Evolutionary conservation across 352 stramenopile genomes (phyloP).

Genomic region (Globisporangium yorkense): DNA sequence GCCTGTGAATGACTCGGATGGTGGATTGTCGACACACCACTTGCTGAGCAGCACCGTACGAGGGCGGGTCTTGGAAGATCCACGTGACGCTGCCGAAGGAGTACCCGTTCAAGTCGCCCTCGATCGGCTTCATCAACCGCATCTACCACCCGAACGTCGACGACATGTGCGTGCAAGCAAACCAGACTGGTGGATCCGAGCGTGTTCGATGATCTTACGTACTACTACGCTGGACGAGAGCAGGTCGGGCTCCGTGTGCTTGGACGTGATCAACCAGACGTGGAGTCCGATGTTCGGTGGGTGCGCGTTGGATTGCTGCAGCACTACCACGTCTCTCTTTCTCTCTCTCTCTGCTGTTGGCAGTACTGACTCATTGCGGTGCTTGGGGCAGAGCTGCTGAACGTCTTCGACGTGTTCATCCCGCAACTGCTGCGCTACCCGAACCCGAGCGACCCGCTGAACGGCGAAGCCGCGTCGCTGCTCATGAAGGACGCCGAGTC

Average conservation of each 20-base stretch:
- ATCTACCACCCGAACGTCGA: conserved; percentile 94
- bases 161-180: conserved; percentile 63
- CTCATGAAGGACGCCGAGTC: conserved; percentile 85
- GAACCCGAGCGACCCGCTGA: conserved; percentile 90
- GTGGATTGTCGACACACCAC: neutral
- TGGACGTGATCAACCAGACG: conserved; percentile 94
- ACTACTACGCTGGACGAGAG: neutral
- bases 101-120: conserved; percentile 92
- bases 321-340: conserved; percentile 1
- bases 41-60: conserved; percentile 67
- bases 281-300: conserved; percentile 93
- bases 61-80: conserved; percentile 91
- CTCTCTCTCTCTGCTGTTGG: neutral
- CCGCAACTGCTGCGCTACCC: conserved; percentile 91
- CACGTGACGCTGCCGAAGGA: conserved; percentile 90
- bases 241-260: conserved; percentile 88
- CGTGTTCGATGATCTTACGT: neutral
- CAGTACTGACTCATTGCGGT: neutral
- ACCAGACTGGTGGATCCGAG: conserved; percentile 5
- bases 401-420: conserved; percentile 93
- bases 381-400: conserved; percentile 71
- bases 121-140: conserved; percentile 91
- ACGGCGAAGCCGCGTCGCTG: conserved; percentile 85
- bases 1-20: neutral
- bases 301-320: conserved; percentile 5